Conservation (phyloP, 805 yeast species). For the Candida oleophila region DNA sequence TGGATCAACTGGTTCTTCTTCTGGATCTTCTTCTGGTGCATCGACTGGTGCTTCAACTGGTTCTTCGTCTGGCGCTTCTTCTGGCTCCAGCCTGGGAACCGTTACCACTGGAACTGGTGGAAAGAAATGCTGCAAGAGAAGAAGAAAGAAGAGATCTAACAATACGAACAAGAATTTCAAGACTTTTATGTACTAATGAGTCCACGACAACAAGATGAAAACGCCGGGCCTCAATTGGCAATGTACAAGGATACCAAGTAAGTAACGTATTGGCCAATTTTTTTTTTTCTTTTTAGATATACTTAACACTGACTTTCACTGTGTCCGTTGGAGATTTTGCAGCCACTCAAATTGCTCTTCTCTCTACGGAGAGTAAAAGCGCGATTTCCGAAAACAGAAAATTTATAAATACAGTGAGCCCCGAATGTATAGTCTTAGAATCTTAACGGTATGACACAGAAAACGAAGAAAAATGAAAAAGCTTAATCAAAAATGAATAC, state of each 20-base stretch:
- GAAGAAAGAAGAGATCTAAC: constrained; percentile 31
- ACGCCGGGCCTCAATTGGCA: too few relatives aligned
- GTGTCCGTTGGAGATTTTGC: too few relatives aligned
- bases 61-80: constrained; percentile 10
- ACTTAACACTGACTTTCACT: too few relatives aligned
- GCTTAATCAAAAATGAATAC: too few relatives aligned
- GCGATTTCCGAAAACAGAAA: neutral
- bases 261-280: too few relatives aligned
- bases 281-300: too few relatives aligned
- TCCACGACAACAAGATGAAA: neutral
- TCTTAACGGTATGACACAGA: too few relatives aligned
- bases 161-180: constrained; percentile 5
- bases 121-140: constrained; percentile 17
- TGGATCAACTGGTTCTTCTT: constrained; percentile 12
- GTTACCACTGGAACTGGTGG: constrained; percentile 6
- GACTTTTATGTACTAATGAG: neutral
- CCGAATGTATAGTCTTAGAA: too few relatives aligned
- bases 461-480: too few relatives aligned
- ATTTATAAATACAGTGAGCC: too few relatives aligned
- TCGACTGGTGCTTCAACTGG: constrained; percentile 11
- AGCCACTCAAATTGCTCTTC: neutral
- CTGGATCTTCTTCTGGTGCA: too few relatives aligned
- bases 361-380: neutral
- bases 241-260: too few relatives aligned
- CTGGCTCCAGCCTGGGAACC: neutral